Base-by-base conservation (phyloP, 306 rosid species). In the Begonia loranthoides region DNA sequence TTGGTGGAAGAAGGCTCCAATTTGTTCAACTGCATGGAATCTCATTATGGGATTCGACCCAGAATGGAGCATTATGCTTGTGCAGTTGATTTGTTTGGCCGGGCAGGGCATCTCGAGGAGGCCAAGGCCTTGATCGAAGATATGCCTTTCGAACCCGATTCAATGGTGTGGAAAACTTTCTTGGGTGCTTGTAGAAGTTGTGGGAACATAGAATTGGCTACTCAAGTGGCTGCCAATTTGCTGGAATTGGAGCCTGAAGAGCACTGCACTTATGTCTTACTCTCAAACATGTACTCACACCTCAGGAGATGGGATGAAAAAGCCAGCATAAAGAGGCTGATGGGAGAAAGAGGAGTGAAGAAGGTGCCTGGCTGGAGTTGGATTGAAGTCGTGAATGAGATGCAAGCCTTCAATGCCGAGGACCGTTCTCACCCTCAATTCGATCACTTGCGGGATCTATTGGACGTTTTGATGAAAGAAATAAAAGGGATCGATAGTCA, bases 361-460 rank as follows among this genome's bases (percentile, higher is more conserved):
- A 84, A 84, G 70, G 77, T 81, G 59, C 93, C 88, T 13, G 88
- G 94, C 65, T 87, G 83, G 81, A 81, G 93, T 73, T 88, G 96
- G 96, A 76, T 81, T 48, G 93, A 84, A 75, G 72, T 74, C 41
- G 61, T 76, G 54, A 81, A 76, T 54, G 57, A 81, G 56, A 86
- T 79, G 43, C 79, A 79, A 59, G 81, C 95, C 50, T 88, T 84
- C 66, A 88, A 81, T 73, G 95, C 93, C 14, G 84, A 81, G 53
- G 95, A 84, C 62, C 77, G 63, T 58, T 72, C 77, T 21, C 88
- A 84, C 41, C 78, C 82, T 43, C 61, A 62, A 0, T 59, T 64
- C 41, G 56, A 58, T 39, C 71, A 73, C 63, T 75, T 81, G 56
- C 71, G 78, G 67, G 12, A 56, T 63, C 46, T 79, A 44, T 55